phyloP scores from a whole-genome alignment of 1,284 basidiomycete genomes.

The Malassezia equina region DNA sequence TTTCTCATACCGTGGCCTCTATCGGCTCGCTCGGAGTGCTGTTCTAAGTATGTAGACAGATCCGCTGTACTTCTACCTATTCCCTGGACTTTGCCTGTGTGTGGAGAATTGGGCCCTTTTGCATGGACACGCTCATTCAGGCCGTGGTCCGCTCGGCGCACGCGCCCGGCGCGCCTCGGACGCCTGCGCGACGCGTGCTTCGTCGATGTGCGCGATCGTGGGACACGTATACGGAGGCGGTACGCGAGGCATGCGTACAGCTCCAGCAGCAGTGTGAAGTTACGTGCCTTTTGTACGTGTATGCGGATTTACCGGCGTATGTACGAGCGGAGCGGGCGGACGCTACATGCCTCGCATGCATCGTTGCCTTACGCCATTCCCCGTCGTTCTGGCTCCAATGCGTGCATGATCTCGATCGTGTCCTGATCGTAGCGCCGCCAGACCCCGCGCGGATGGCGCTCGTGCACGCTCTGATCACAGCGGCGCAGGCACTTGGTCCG shows the following conservation, averaged over 20 bases:
- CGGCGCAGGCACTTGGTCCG: background rate
- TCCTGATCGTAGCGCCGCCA: background rate
- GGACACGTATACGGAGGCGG: background rate
- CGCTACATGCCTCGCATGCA: background rate
- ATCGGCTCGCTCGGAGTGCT: constrained; percentile 4
- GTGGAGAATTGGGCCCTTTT: background rate
- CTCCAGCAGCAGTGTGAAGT: background rate
- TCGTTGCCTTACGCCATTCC: background rate
- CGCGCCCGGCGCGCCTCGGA: background rate
- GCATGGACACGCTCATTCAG: background rate
- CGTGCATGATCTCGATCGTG: constrained; percentile 3
- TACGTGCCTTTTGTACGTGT: background rate
- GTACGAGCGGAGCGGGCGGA: constrained; percentile 1
- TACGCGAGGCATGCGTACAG: background rate
- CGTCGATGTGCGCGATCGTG: background rate
- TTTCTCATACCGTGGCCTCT: constrained; percentile 9
- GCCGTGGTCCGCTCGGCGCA: background rate
- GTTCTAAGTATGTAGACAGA: constrained; percentile 7
- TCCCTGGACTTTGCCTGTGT: background rate
- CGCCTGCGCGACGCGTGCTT: background rate
- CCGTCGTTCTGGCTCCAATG: background rate
- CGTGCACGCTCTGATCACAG: background rate
- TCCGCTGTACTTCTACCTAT: constrained; percentile 18
- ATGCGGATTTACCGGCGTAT: background rate
- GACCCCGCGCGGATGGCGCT: background rate